These are phyloP conservation scores for Pythium chondricola DNA, from an alignment of 352 stramenopile genomes.

Conservation along the genomic window DNA sequence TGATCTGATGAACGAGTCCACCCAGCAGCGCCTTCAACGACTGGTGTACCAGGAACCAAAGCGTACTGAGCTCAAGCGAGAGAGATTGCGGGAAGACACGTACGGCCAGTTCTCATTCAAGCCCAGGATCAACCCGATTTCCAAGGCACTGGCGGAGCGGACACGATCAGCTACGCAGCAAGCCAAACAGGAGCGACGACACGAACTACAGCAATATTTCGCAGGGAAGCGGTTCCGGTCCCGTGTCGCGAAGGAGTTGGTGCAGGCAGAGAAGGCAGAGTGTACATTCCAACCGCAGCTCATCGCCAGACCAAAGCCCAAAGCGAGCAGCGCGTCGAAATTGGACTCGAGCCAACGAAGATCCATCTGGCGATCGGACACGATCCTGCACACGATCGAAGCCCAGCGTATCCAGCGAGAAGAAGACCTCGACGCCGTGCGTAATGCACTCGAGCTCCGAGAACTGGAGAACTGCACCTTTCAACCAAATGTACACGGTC, in stretches of 20 bases:
- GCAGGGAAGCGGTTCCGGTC: constrained; percentile 64
- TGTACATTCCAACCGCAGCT: constrained; percentile 65
- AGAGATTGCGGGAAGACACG: constrained; percentile 44
- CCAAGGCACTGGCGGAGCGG: constrained; percentile 48
- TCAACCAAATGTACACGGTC: constrained; percentile 28
- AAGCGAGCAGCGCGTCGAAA: constrained; percentile 39
- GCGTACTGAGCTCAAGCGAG: constrained; percentile 50
- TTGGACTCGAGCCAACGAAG: constrained; percentile 20
- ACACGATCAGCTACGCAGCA: constrained; percentile 33
- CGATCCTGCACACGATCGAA: constrained; percentile 66
- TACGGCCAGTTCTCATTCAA: constrained; percentile 68
- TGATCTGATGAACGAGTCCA: constrained; percentile 51
- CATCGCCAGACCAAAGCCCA: constrained; percentile 21
- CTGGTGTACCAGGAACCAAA: constrained; percentile 64
- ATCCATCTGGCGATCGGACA: constrained; percentile 52
- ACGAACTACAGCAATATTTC: constrained; percentile 45
- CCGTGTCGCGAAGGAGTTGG: constrained; percentile 60
- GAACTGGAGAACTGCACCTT: constrained; percentile 84
- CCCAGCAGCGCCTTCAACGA: constrained; percentile 50
- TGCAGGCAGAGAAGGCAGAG: constrained; percentile 54
- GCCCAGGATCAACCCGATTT: constrained; percentile 72
- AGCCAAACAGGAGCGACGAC: constrained; percentile 13
- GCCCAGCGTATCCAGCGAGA: constrained; percentile 42
- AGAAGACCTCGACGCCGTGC: constrained; percentile 53
- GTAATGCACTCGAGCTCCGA: constrained; percentile 47